phyloP scores from a whole-genome alignment of 352 stramenopile species.

The Pythium aristosporum region DNA sequence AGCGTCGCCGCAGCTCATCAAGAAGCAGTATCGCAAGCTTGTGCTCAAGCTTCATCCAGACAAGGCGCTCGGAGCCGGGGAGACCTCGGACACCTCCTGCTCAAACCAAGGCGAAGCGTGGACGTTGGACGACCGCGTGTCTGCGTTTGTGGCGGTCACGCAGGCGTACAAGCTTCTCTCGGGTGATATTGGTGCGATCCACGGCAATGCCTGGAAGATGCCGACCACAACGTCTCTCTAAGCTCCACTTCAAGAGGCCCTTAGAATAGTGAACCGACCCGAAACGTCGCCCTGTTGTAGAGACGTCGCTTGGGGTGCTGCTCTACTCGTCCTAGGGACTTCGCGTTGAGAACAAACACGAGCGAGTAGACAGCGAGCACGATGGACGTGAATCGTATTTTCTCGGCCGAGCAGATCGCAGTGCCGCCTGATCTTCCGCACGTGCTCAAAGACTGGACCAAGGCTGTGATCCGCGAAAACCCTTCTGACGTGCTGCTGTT shows the following conservation, averaged over 20 bases:
- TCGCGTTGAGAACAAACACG: neutral
- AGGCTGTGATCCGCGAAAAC: slow-evolving; percentile 83
- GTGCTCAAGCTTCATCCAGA: slow-evolving; percentile 83
- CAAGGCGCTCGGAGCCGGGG: slow-evolving; percentile 41
- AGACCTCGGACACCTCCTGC: neutral
- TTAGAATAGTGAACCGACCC: neutral
- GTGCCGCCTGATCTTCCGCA: slow-evolving; percentile 84
- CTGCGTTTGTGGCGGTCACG: slow-evolving; percentile 77
- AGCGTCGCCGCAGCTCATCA: slow-evolving; percentile 66
- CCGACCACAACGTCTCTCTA: neutral
- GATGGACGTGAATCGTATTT: slow-evolving; percentile 93
- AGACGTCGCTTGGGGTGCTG: neutral
- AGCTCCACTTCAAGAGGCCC: neutral
- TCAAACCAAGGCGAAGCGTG: slow-evolving; percentile 15
- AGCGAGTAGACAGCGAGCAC: neutral
- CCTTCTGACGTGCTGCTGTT: slow-evolving; percentile 79
- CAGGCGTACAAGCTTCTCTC: slow-evolving; percentile 79
- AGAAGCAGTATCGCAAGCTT: slow-evolving; percentile 83
- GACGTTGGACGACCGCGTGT: slow-evolving; percentile 51
- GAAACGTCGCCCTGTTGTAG: slow-evolving; percentile 4
- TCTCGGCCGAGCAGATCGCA: slow-evolving; percentile 90
- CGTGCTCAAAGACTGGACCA: slow-evolving; percentile 91
- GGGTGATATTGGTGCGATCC: slow-evolving; percentile 39
- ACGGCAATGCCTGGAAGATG: slow-evolving; percentile 36
- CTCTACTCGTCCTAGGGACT: neutral